Evolutionary conservation across 176 grass and related monocot genomes (phyloP).

Genomic region (Bothriochloa decipiens): DNA sequence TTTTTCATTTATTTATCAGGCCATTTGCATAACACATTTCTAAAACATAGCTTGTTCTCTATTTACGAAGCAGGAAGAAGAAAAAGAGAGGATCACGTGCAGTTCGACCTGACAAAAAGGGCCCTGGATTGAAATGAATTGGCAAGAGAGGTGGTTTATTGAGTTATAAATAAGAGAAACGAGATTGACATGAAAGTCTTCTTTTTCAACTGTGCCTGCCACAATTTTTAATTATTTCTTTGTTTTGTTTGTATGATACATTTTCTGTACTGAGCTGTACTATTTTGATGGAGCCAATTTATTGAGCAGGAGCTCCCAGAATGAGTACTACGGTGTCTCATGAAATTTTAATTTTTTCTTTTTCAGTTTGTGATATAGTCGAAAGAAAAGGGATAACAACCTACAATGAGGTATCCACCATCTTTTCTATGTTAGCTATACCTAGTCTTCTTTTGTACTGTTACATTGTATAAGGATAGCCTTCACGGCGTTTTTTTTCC

Average conservation of each 20-base stretch:
- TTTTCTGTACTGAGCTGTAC: no score
- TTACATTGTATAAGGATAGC: not conserved
- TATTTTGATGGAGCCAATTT: not conserved
- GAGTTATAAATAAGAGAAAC: not conserved
- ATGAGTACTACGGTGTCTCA: slow-evolving; percentile 14
- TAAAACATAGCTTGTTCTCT: slow-evolving; percentile 20
- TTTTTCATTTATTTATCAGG: no score
- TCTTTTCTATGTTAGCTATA: slow-evolving; percentile 20
- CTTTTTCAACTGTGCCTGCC: not conserved
- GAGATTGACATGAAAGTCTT: not conserved
- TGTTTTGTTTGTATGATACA: not conserved
- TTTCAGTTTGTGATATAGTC: slow-evolving; percentile 91
- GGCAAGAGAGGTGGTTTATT: slow-evolving; percentile 79
- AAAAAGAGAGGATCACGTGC: slow-evolving; percentile 75
- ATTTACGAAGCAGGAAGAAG: slow-evolving; percentile 76
- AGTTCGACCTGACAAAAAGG: slow-evolving; percentile 84
- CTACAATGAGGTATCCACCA: slow-evolving; percentile 82
- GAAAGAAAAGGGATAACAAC: slow-evolving; percentile 98
- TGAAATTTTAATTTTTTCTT: slow-evolving; percentile 29
- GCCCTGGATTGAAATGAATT: slow-evolving; percentile 82
- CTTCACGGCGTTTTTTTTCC: no score
- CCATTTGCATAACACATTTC: no score
- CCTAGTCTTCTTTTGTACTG: slow-evolving; percentile 10
- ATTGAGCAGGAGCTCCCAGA: not conserved
- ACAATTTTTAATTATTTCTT: not conserved